Conservation (phyloP, 768 basidiomycete species). For the Podaxis mareebaensis region DNA sequence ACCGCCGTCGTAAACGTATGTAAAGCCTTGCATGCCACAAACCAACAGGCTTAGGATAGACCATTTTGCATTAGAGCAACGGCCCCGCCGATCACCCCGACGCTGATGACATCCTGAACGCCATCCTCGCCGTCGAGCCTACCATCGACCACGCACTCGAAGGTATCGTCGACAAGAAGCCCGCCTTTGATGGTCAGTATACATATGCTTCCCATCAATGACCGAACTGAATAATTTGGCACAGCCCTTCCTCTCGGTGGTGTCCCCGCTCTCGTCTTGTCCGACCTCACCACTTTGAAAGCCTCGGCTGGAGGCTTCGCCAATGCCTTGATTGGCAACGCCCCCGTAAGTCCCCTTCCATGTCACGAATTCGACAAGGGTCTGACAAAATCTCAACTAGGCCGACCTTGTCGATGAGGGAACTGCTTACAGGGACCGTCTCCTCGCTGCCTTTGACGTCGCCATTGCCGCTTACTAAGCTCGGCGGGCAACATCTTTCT, state of each 20-base stretch:
- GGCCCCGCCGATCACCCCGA: conserved; percentile 28
- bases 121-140: conserved; percentile 27
- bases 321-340: conserved; percentile 7
- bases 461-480: conserved; percentile 27
- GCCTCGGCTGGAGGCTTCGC: not conserved
- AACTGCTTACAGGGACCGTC: conserved; percentile 18
- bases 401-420: conserved; percentile 22
- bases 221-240: not conserved
- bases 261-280: conserved; percentile 28
- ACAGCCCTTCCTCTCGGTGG: conserved; percentile 29
- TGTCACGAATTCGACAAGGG: not conserved
- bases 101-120: conserved; percentile 23
- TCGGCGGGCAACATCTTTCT: not conserved
- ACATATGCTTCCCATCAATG: not conserved
- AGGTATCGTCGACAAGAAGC: conserved; percentile 25
- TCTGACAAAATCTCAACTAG: conserved; percentile 19
- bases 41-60: not conserved
- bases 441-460: conserved; percentile 26
- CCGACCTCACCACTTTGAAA: conserved; percentile 29
- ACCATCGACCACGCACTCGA: conserved; percentile 25
- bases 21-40: not conserved
- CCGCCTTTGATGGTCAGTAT: conserved; percentile 23
- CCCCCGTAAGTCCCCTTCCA: conserved; percentile 24
- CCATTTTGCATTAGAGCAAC: conserved; percentile 18
- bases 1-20: conserved; percentile 30